Evolutionary conservation across 192 early-diverging fungal species (phyloP).

Genomic region (Backusella circina): DNA sequence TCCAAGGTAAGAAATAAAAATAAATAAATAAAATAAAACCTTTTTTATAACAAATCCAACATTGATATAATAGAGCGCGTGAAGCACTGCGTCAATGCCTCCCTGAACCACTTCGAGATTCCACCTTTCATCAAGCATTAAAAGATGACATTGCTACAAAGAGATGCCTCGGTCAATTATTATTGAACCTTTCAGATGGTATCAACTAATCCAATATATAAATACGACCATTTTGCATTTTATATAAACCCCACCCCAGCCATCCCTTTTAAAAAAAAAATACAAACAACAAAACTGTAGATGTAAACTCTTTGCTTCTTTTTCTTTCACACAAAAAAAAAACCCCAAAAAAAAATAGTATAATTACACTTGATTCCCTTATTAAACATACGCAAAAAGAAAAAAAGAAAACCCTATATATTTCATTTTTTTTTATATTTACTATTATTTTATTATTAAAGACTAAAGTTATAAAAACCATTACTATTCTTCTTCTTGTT

Average conservation of each 20-base stretch:
- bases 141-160: conserved; percentile 92
- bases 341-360: too few relatives aligned
- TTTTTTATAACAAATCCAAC: too few relatives aligned
- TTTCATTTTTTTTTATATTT: not conserved
- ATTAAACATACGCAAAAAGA: not conserved
- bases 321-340: too few relatives aligned
- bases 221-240: not conserved
- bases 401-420: not conserved
- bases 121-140: conserved; percentile 78
- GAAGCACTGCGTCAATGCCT: conserved; percentile 90
- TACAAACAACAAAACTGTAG: not conserved
- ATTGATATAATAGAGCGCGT: conserved; percentile 63
- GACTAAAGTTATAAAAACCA: not conserved
- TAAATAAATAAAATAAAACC: not conserved
- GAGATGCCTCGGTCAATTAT: conserved; percentile 69
- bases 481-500: not conserved
- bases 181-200: conserved; percentile 53
- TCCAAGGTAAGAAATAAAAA: conserved; percentile 45
- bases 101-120: conserved; percentile 84
- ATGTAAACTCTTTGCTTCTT: not conserved
- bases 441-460: not conserved
- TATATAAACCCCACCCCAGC: not conserved
- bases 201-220: conserved; percentile 5
- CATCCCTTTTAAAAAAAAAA: not conserved
- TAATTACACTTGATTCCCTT: not conserved